phyloP scores from a whole-genome alignment of 352 stramenopile genomes.

The Thalassiosira allenii region DNA sequence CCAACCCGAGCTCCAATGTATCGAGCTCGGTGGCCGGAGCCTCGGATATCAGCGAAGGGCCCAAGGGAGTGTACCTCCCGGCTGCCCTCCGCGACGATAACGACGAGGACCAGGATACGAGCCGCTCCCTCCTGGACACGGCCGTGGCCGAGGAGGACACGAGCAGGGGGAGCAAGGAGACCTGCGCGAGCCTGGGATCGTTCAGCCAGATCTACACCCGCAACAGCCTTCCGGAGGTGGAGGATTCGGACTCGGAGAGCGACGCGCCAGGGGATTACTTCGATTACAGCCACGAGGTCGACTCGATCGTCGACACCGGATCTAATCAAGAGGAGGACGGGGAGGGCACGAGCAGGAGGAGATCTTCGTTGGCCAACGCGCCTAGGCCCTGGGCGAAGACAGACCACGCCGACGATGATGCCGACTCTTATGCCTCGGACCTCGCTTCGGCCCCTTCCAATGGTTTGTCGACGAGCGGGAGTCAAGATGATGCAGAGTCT shows the following conservation, averaged over 20 bases:
- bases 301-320: not conserved
- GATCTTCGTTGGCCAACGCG: not conserved
- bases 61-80: not conserved
- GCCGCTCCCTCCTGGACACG: not conserved
- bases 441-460: conserved; percentile 1
- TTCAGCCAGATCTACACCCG: conserved; percentile 36
- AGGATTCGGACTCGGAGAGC: conserved; percentile 24
- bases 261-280: conserved; percentile 23
- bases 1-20: not conserved
- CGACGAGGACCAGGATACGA: not conserved
- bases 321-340: not conserved
- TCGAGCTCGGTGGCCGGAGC: too few relatives aligned
- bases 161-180: conserved; percentile 9
- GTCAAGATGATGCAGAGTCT: not conserved
- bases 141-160: not conserved
- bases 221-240: not conserved
- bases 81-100: not conserved
- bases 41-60: not conserved
- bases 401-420: not conserved
- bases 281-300: conserved; percentile 12
- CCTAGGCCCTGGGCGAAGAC: conserved; percentile 10
- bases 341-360: not conserved
- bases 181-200: conserved; percentile 15
- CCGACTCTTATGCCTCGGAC: conserved; percentile 9
- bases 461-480: conserved; percentile 1